Conservation (phyloP, 2,329 filamentous ascomycete species). For the Epichloe coenophiala region DNA sequence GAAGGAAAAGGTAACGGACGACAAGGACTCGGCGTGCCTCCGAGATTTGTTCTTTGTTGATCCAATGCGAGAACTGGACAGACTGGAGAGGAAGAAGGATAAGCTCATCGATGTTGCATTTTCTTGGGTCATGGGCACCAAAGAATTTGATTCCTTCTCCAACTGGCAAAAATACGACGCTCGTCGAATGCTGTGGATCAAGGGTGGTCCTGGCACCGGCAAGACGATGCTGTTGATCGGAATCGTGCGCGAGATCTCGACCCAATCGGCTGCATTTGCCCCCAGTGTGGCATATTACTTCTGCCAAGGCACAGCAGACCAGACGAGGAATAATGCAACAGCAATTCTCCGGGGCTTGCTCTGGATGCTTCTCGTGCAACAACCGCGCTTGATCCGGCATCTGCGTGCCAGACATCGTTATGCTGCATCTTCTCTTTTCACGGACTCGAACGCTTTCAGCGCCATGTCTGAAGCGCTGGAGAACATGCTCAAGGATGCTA, state of each 20-base stretch:
- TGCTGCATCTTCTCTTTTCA: conserved; percentile 20
- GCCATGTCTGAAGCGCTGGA: conserved; percentile 22
- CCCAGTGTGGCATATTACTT: conserved; percentile 22
- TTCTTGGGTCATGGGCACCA: conserved; percentile 6
- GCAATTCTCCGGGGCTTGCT: conserved; percentile 27
- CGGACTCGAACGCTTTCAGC: conserved; percentile 24
- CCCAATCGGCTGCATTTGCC: conserved; percentile 3
- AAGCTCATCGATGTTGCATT: conserved; percentile 5
- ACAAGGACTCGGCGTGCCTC: conserved; percentile 8
- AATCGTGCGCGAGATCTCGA: conserved; percentile 14
- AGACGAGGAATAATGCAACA: conserved; percentile 17
- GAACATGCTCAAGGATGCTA: conserved; percentile 25
- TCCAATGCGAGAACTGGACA: conserved; percentile 7
- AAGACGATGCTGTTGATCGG: conserved; percentile 24
- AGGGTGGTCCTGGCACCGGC: conserved; percentile 22
- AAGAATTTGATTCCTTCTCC: conserved; percentile 11
- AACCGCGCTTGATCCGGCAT: conserved; percentile 20
- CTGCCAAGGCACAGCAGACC: conserved; percentile 24
- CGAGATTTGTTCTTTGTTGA: conserved; percentile 6
- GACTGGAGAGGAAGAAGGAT: conserved; percentile 8
- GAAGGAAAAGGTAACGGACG: conserved; percentile 6
- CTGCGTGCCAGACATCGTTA: conserved; percentile 21
- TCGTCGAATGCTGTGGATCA: conserved; percentile 19
- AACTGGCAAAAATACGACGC: conserved; percentile 14
- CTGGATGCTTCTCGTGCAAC: conserved; percentile 19